These are phyloP conservation scores for Beauveria pseudobassiana DNA, from an alignment of 2,329 filamentous ascomycete genomes.

Conservation along the genomic window DNA sequence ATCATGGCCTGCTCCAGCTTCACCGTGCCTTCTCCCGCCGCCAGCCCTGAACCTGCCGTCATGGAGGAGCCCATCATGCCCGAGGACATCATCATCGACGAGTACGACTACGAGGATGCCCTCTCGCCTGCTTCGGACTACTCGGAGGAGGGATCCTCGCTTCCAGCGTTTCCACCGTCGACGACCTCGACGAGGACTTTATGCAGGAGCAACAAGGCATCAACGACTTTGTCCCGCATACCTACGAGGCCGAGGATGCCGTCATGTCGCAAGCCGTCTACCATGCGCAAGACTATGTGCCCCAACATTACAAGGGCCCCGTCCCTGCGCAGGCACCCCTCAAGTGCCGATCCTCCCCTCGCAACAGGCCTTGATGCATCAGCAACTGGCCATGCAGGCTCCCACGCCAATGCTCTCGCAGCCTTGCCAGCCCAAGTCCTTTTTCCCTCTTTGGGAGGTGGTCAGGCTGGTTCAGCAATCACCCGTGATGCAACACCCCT, in stretches of 20 bases:
- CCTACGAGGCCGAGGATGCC: slow-evolving; percentile 41
- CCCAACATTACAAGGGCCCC: slow-evolving; percentile 37
- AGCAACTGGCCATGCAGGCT: slow-evolving; percentile 23
- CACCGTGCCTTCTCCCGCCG: slow-evolving; percentile 44
- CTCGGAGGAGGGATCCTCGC: slow-evolving; percentile 50
- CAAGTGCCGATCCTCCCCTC: slow-evolving; percentile 12
- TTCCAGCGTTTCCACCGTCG: slow-evolving; percentile 46
- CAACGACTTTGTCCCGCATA: slow-evolving; percentile 34
- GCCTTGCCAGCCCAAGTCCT: slow-evolving; percentile 38
- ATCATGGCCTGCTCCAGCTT: slow-evolving; percentile 73
- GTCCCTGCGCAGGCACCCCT: slow-evolving; percentile 20
- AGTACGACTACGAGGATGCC: slow-evolving; percentile 35
- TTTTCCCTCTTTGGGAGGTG: slow-evolving; percentile 44
- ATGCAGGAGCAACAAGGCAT: slow-evolving; percentile 34
- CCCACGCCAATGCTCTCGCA: slow-evolving; percentile 30
- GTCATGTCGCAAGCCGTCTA: slow-evolving; percentile 30
- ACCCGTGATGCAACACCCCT: slow-evolving; percentile 40
- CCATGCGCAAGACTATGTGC: slow-evolving; percentile 37
- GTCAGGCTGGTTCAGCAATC: slow-evolving; percentile 45
- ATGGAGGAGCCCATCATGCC: slow-evolving; percentile 36
- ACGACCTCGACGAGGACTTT: slow-evolving; percentile 43
- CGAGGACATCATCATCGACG: slow-evolving; percentile 38
- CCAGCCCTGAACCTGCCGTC: slow-evolving; percentile 33
- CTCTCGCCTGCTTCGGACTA: slow-evolving; percentile 42
- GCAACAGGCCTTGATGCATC: slow-evolving; percentile 22